Base-by-base conservation (phyloP, 306 rosid species). In the Delonix regia region DNA sequence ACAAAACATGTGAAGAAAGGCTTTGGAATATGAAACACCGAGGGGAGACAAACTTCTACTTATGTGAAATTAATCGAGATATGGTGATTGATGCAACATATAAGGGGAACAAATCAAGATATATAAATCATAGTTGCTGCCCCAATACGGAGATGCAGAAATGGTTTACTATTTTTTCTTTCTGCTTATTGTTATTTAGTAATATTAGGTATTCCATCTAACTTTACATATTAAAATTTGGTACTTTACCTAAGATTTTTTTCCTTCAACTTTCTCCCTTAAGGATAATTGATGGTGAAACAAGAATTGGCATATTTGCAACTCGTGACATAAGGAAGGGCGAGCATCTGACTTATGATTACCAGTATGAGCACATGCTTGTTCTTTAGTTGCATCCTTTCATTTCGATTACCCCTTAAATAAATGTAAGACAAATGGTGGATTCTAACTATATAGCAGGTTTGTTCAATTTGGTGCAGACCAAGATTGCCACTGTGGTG, bases 391-490 rank as follows among this genome's bases (percentile, higher is more conserved):
- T 41, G 53, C 73, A 51, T 73, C 30, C 22, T 78, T 60, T 75
- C 57, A 73, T 30, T 64, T 53, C 74, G 64, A 63, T 13, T 47
- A 27, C 63, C 9, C 24, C n/a, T 49, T 28, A 3, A 15, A 47
- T 65, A 38, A 67, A 21, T 12, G 25, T 48, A 14, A 36, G 64
- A 44, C 49, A 48, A 53, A 38, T 57, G 71, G 72, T 75, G 61
- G 76, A 80, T 77, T 88, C 97, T 90, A 92, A 94, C 85, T 49
- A 83, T 75, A 34, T 76, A 65, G 92, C 94, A 92, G 99, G 97
- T 92, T 94, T 88, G 99, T 94, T 83, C 97, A 94, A 72, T 94
- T 92, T 87, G 99, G 99, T 81, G 97, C 99, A 86, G 99, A 94
- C 85, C 99, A 94, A 92, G 99, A 90, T 82, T 94, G 99, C 86